Evolutionary conservation across 1,139 yeast genomes (phyloP), one percentile per base, ranked within the genome.

Genomic region (Ogataea hybrid): DNA sequence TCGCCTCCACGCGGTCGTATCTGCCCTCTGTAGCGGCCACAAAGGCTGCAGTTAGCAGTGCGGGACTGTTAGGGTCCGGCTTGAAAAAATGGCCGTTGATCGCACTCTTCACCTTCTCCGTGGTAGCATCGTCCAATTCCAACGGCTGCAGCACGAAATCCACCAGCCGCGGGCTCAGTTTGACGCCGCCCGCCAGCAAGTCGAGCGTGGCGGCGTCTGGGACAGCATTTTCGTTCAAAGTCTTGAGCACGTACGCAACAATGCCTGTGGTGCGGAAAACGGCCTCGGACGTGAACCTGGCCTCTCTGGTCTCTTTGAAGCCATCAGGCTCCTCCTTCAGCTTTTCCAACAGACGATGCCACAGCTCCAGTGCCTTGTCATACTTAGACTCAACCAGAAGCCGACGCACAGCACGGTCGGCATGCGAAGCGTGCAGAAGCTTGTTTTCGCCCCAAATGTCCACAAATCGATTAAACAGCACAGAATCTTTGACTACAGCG

Each of bases 331-430:
- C 44, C 3, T 35, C 20, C 30, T 51, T 57, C 29, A 58, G 48
- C 41, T 50, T 54, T 30, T 52, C 56, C 15, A 50, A 43, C 25
- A 51, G 40, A 25, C 53, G 53, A 36, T 54, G 46, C 59, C 61
- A 59, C 7, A 51, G 18, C 11, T 52, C 48, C 21, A 59, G 39
- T 1, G 59, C 62, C 27, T 46, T 47, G 11, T 50, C 17, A 38
- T 41, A 55, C 29, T 54, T 47, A 9, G 41, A 37, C 23, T 58
- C 61, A 4, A 17, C n/a, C 3, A 54, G 17, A 6, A 58, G 38
- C 15, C 44, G 32, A 4, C 28, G 41, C 14, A 56, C 42, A 15
- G 46, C 49, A 37, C 56, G 49, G 14, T 41, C 45, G 7, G 53
- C 47, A 31, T 56, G 61, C 15, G 55, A 43, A 12, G 39, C 48